Evolutionary conservation across 257 asterid genomes (phyloP).

Genomic region (Ajuga chamaepitys): DNA sequence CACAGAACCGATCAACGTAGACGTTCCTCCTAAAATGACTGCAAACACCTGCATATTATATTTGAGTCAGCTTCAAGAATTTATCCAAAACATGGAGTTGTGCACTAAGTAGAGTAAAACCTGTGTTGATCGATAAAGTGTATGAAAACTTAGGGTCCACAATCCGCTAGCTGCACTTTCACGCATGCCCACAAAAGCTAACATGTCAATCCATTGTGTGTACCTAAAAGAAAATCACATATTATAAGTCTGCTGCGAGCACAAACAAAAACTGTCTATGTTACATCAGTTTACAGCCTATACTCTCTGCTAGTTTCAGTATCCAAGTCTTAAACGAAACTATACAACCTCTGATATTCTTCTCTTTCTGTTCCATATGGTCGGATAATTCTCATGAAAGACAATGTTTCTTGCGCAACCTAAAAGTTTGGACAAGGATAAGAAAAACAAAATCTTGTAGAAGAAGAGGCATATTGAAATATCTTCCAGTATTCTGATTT

Average conservation of each 20-base stretch:
- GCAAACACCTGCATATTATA: conserved; percentile 34
- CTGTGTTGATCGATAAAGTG: conserved; percentile 44
- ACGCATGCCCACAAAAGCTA: conserved; percentile 35
- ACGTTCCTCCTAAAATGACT: conserved; percentile 41
- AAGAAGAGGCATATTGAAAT: conserved; percentile 9
- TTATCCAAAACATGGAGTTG: not conserved
- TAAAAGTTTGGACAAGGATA: conserved; percentile 11
- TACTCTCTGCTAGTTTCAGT: not conserved
- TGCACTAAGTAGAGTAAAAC: conserved; percentile 20
- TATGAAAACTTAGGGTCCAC: conserved; percentile 40
- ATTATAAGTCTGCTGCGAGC: conserved; percentile 8
- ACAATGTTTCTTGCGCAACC: conserved; percentile 40
- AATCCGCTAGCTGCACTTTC: conserved; percentile 46
- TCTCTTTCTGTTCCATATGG: conserved; percentile 45
- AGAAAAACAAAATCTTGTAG: not conserved
- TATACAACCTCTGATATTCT: conserved; percentile 34
- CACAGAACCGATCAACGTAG: conserved; percentile 27
- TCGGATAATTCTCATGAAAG: conserved; percentile 37
- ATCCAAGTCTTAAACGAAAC: not conserved
- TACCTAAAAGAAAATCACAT: conserved; percentile 22
- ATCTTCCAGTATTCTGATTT: conserved; percentile 15
- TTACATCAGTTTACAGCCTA: conserved; percentile 2
- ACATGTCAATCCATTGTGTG: conserved; percentile 25
- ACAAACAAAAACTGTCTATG: not conserved
- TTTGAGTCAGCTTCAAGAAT: not conserved